These are phyloP conservation scores for Debaryomyces prosopidis DNA, from an alignment of 805 yeast species.

Conservation along the genomic window DNA sequence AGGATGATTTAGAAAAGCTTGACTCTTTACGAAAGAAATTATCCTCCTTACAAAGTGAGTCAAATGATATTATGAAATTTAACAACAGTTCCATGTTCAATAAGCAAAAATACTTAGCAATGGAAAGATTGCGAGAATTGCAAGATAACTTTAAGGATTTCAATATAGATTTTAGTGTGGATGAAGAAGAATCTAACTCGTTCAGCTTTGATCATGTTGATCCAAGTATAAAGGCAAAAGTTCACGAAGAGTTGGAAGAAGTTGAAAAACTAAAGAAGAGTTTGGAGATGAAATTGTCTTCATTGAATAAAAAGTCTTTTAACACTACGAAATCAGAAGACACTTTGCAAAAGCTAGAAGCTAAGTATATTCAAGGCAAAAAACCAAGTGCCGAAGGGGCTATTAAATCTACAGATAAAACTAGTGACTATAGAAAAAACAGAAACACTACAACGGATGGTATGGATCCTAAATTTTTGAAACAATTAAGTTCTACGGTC, in stretches of 20 bases:
- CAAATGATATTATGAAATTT: conserved; percentile 72
- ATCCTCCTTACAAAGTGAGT: conserved; percentile 65
- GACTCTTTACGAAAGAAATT: conserved; percentile 56
- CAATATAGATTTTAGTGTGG: conserved; percentile 51
- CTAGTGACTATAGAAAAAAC: conserved; percentile 27
- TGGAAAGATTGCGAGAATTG: conserved; percentile 70
- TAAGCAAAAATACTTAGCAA: conserved; percentile 62
- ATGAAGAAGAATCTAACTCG: conserved; percentile 15
- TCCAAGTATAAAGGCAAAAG: conserved; percentile 34
- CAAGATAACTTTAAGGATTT: conserved; percentile 67
- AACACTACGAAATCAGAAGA: conserved; percentile 13
- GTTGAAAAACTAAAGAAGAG: conserved; percentile 42
- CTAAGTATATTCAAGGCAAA: conserved; percentile 47
- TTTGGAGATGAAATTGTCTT: conserved; percentile 37
- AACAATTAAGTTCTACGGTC: conserved; percentile 54
- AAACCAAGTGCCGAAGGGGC: conserved; percentile 16
- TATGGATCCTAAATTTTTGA: conserved; percentile 51
- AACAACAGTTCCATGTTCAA: conserved; percentile 60
- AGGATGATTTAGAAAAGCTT: conserved; percentile 57
- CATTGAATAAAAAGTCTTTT: conserved; percentile 9
- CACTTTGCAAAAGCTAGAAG: conserved; percentile 37
- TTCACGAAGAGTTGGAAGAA: conserved; percentile 42
- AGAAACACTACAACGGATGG: conserved; percentile 36
- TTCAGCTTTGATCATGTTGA: conserved; percentile 24
- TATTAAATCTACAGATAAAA: conserved; percentile 4